Conservation (phyloP, 2,329 filamentous ascomycete species). For the Apiospora malaysiana region DNA sequence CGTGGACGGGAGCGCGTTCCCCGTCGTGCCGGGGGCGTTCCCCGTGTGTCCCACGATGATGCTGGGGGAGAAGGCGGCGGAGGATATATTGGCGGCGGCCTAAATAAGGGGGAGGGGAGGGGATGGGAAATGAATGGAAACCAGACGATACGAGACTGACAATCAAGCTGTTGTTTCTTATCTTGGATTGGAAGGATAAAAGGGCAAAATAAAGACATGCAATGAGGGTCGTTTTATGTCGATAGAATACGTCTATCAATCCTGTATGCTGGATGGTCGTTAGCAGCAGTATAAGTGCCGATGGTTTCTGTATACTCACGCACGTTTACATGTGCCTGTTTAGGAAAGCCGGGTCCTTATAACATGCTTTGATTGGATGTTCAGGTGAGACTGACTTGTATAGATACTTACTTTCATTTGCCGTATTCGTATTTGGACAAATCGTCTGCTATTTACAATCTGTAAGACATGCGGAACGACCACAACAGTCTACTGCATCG, state of each 20-base stretch:
- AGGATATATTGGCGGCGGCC: conserved; percentile 26
- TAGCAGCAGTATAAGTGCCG: no score
- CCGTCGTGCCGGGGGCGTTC: conserved; percentile 48
- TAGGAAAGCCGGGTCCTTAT: neutral
- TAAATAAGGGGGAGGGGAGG: neutral
- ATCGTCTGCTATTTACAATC: neutral
- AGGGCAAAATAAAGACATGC: neutral
- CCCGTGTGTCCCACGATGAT: conserved; percentile 29
- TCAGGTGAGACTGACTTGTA: neutral
- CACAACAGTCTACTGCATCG: no score
- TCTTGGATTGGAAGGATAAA: neutral
- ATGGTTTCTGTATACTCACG: neutral
- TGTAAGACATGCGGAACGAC: neutral
- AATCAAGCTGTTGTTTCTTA: no score
- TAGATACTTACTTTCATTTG: neutral
- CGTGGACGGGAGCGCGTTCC: conserved; percentile 59
- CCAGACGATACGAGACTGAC: neutral
- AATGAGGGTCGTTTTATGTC: neutral
- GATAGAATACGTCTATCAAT: neutral
- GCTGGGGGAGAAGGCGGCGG: conserved; percentile 28
- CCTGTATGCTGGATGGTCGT: neutral
- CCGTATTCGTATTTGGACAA: neutral
- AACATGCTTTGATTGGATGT: neutral
- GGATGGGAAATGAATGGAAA: no score
- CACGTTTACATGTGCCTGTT: neutral